Evolutionary conservation across 2,329 filamentous ascomycete genomes (phyloP).

Genomic region (Colletotrichum sp.): DNA sequence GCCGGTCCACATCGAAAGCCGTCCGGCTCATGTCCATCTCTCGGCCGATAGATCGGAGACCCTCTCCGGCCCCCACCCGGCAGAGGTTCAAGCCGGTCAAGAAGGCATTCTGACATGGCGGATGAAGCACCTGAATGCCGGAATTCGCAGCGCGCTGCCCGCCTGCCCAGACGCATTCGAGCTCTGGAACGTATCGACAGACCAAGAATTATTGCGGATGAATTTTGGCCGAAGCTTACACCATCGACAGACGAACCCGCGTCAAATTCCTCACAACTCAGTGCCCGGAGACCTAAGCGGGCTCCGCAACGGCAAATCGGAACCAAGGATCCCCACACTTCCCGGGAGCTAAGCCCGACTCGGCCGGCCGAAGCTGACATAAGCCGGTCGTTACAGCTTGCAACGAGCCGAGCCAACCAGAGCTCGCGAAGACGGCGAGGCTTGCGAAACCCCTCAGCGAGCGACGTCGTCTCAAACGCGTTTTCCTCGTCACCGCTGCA

Average conservation of each 20-base stretch:
- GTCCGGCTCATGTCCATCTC: background rate
- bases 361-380: background rate
- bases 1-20: background rate
- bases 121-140: background rate
- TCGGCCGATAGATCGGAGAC: background rate
- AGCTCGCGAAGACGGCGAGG: background rate
- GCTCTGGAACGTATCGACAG: background rate
- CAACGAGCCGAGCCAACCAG: background rate
- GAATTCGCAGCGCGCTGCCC: too few relatives aligned
- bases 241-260: background rate
- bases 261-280: background rate
- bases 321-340: rapidly evolving
- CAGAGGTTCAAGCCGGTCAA: background rate
- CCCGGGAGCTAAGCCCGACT: background rate
- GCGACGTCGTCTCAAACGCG: background rate
- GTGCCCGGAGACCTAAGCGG: background rate
- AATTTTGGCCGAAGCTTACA: background rate
- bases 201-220: background rate
- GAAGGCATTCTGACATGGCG: background rate
- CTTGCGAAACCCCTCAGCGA: background rate
- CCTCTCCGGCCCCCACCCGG: background rate
- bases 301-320: background rate
- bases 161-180: too few relatives aligned
- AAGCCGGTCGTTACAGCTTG: background rate
- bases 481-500: background rate